Evolutionary conservation across 768 basidiomycete genomes (phyloP), one percentile per base, ranked within the genome.

Genomic region (Tricholoma furcatifolium): DNA sequence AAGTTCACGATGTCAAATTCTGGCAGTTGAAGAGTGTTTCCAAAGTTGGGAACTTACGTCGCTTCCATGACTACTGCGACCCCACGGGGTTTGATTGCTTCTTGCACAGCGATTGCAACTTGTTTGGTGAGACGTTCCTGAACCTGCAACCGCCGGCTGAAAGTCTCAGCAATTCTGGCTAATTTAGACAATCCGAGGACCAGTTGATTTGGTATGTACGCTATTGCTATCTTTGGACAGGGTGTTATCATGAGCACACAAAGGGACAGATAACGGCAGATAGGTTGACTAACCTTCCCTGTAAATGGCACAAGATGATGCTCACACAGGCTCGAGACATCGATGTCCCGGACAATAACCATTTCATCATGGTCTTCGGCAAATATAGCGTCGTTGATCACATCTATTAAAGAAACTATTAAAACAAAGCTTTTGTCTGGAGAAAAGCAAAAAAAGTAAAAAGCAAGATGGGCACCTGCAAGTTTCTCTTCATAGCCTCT

Each of bases 21-120:
- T 50, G 38, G 41, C 51, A 56, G 32, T 32, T 43, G 32, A 30
- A 47, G 58, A 36, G 53, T 45, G 38, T n/a, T 34, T 43, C 46
- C 50, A 42, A 21, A 47, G 27, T 43, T 27, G 35, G 48, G 34
- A 6, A 78, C 92, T 67, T 69, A 93, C 91, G 87, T 88, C 59
- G 93, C 92, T 71, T 99, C 96, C 90, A 99, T 98, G 44, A 99
- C 97, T 58, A 99, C 97, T 7, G 97, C 97, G 35, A 99, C 97
- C 41, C 97, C 97, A 62, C 92, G 84, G 45, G 97, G 97, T 68
- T 93, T 88, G 62, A 99, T 98, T 15, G 97, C 97, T 69, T 99
- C 96, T 70, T 97, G 91, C 6, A 99, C 89, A n/a, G 96, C 93
- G 48, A 97, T 82, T 7, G 97, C 97, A 53, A 99, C 93, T 72